phyloP scores from a whole-genome alignment of 2,329 filamentous ascomycete species.

The Pyricularia sp. region DNA sequence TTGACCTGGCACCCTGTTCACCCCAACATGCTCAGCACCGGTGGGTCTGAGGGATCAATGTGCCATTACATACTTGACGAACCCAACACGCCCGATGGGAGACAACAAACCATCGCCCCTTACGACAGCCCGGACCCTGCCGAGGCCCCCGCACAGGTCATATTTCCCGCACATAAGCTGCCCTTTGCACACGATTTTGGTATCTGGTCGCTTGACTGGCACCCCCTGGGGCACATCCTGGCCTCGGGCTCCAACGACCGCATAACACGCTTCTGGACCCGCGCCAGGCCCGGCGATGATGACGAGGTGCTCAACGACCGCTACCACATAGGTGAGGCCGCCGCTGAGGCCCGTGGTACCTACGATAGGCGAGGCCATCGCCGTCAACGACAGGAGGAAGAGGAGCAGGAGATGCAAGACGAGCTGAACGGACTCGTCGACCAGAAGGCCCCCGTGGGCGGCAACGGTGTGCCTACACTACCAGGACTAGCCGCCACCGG shows the following conservation, averaged over 20 bases:
- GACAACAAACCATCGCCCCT: conserved; percentile 63
- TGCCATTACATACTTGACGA: conserved; percentile 96
- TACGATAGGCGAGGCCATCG: conserved; percentile 76
- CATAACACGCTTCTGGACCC: conserved; percentile 94
- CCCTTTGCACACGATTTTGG: conserved; percentile 87
- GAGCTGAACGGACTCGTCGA: conserved; percentile 89
- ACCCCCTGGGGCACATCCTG: conserved; percentile 89
- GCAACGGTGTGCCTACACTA: not conserved
- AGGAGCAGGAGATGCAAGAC: conserved; percentile 88
- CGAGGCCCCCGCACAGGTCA: conserved; percentile 76
- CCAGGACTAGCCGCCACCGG: conserved; percentile 19
- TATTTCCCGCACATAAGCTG: conserved; percentile 82
- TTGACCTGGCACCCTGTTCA: conserved; percentile 92
- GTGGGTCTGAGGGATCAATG: conserved; percentile 80
- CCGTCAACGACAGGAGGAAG: conserved; percentile 77
- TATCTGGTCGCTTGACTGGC: conserved; percentile 98
- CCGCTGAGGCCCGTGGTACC: conserved; percentile 89
- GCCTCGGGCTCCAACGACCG: conserved; percentile 94
- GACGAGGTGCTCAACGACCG: conserved; percentile 78
- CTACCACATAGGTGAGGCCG: conserved; percentile 90
- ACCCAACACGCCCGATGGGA: conserved; percentile 72
- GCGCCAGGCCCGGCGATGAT: conserved; percentile 79
- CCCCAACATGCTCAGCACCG: conserved; percentile 79
- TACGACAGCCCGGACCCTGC: conserved; percentile 77
- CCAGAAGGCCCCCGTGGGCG: conserved; percentile 47